phyloP scores from a whole-genome alignment of 2,329 filamentous ascomycete species.

The Fusarium hostae region DNA sequence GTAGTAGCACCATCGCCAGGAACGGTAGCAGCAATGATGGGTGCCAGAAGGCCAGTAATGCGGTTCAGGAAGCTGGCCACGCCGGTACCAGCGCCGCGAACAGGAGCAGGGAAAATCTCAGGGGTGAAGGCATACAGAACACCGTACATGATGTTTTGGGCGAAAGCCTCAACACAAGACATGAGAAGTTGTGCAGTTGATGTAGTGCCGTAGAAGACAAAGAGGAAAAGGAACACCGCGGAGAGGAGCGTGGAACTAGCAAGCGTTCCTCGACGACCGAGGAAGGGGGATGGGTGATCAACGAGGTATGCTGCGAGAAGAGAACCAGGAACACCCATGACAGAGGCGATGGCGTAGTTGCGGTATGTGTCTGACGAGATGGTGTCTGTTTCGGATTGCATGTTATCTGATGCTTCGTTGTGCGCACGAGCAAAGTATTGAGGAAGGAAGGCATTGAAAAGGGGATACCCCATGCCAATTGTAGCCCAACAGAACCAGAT shows the following conservation, averaged over 20 bases:
- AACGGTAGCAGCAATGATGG: slow-evolving; percentile 72
- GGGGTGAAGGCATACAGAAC: slow-evolving; percentile 82
- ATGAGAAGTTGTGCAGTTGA: slow-evolving; percentile 71
- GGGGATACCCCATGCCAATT: slow-evolving; percentile 87
- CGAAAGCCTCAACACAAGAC: slow-evolving; percentile 75
- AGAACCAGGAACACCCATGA: slow-evolving; percentile 81
- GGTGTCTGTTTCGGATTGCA: slow-evolving; percentile 48
- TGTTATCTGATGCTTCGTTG: slow-evolving; percentile 46
- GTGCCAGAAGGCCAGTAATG: slow-evolving; percentile 73
- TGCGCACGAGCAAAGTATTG: slow-evolving; percentile 77
- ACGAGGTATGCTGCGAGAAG: slow-evolving; percentile 79
- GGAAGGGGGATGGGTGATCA: slow-evolving; percentile 68
- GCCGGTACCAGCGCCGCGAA: slow-evolving; percentile 77
- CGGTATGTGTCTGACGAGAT: slow-evolving; percentile 71
- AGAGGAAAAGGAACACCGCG: slow-evolving; percentile 76
- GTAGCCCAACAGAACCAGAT: slow-evolving; percentile 85
- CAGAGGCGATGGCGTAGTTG: slow-evolving; percentile 83
- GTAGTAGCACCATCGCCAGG: slow-evolving; percentile 67
- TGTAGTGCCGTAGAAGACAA: slow-evolving; percentile 68
- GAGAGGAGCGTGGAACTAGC: slow-evolving; percentile 74
- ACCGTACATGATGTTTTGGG: slow-evolving; percentile 82
- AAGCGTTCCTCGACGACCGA: slow-evolving; percentile 78
- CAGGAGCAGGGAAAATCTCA: slow-evolving; percentile 79
- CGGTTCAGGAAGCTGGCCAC: slow-evolving; percentile 79
- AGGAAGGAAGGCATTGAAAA: slow-evolving; percentile 92